Evolutionary conservation across 2,329 filamentous ascomycete genomes (phyloP).

Genomic region (Ophiostoma quercus): DNA sequence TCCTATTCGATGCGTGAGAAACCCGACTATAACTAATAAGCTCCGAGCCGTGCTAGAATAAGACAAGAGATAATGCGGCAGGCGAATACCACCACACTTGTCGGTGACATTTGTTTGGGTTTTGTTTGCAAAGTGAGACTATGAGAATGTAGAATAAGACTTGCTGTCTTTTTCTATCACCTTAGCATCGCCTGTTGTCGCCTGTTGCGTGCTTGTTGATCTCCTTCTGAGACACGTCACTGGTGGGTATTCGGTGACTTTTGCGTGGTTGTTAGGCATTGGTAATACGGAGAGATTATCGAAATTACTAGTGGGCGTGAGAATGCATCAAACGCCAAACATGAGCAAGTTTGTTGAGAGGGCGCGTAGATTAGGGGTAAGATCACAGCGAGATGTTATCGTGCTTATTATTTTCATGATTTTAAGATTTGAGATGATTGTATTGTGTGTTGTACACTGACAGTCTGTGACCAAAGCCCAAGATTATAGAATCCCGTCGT

Average conservation of each 20-base stretch:
- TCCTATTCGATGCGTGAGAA: background rate
- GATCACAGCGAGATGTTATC: background rate
- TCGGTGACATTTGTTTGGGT: background rate
- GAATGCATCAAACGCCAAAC: background rate
- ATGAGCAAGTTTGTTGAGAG: background rate
- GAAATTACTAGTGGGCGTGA: background rate
- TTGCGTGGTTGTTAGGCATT: background rate
- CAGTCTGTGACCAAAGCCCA: background rate
- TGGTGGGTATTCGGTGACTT: background rate
- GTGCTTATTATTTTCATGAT: background rate
- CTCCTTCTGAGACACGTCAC: background rate
- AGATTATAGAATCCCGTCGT: background rate
- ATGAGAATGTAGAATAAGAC: background rate
- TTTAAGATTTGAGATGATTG: background rate
- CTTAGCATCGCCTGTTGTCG: background rate
- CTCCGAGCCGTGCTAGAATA: background rate
- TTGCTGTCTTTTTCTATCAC: background rate
- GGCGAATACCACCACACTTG: background rate
- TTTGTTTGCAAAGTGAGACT: background rate
- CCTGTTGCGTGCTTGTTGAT: background rate
- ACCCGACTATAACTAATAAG: background rate
- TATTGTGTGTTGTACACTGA: background rate
- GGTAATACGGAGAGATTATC: background rate
- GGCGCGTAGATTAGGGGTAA: background rate
- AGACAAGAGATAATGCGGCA: background rate